Evolutionary conservation across 805 yeast species (phyloP).

Genomic region (Hanseniaspora hatyaiensis): DNA sequence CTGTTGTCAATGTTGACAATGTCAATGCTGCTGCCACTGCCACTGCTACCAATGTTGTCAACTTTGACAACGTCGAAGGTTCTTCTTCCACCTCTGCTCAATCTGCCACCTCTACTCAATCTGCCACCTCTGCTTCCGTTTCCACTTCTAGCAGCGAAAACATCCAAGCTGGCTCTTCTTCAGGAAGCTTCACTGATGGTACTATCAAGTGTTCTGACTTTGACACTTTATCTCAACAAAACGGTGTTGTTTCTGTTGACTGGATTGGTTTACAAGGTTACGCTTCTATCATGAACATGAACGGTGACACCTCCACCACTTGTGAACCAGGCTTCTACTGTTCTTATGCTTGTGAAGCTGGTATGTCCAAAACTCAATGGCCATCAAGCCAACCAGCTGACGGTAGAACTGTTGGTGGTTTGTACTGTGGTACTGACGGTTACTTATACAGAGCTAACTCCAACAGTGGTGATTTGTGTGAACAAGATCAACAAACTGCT

Average conservation of each 20-base stretch:
- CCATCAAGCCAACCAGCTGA: constrained; percentile 52
- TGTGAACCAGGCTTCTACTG: constrained; percentile 62
- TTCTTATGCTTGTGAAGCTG: constrained; percentile 67
- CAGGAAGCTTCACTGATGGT: constrained; percentile 59
- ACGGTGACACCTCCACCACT: constrained; percentile 47
- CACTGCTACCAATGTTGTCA: constrained; percentile 20
- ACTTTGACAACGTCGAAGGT: constrained; percentile 23
- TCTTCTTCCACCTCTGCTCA: constrained; percentile 28
- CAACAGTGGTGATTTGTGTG: constrained; percentile 45
- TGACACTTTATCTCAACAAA: constrained; percentile 44
- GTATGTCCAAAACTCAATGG: constrained; percentile 77
- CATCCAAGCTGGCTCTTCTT: constrained; percentile 51
- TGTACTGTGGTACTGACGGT: constrained; percentile 46
- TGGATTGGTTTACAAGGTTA: constrained; percentile 47
- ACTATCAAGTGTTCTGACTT: constrained; percentile 53
- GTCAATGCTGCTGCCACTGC: constrained; percentile 21
- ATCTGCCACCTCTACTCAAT: constrained; percentile 21
- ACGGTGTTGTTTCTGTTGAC: constrained; percentile 54
- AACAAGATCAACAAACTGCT: constrained; percentile 50
- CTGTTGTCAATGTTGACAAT: constrained; percentile 18
- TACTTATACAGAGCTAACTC: constrained; percentile 50
- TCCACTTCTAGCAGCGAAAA: constrained; percentile 25
- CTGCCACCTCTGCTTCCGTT: constrained; percentile 22
- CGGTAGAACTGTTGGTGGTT: constrained; percentile 66
- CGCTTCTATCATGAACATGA: constrained; percentile 30